These are phyloP conservation scores for Chaetomium tenue DNA, from an alignment of 495 filamentous ascomycete genomes.

Conservation along the genomic window DNA sequence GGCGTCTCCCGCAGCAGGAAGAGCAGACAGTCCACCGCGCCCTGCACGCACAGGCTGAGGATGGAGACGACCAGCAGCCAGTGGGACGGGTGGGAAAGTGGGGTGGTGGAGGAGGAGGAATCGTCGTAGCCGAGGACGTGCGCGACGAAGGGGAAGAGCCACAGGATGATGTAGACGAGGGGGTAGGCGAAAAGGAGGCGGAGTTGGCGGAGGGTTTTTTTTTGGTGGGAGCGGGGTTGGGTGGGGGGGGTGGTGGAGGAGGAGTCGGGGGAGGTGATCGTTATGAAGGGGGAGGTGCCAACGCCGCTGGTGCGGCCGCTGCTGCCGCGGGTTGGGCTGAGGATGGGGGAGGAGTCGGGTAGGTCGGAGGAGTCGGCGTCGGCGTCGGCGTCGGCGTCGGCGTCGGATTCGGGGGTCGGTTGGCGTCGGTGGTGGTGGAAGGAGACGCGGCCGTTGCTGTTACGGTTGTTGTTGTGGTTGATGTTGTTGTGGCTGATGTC, in stretches of 20 bases:
- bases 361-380: too few relatives aligned
- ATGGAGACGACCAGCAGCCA: conserved; percentile 55
- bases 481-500: background rate
- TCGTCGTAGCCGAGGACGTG: conserved; percentile 61
- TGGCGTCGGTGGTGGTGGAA: conserved; percentile 12
- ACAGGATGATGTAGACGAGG: conserved; percentile 65
- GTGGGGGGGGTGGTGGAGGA: too few relatives aligned
- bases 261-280: background rate
- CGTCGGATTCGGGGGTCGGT: background rate
- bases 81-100: conserved; percentile 54
- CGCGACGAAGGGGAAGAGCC: conserved; percentile 66
- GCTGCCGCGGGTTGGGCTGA: too few relatives aligned
- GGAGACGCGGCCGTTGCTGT: background rate
- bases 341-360: background rate
- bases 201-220: conserved; percentile 62
- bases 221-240: too few relatives aligned
- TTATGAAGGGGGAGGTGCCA: background rate
- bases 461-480: background rate
- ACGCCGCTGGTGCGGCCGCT: too few relatives aligned
- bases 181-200: conserved; percentile 71
- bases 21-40: conserved; percentile 63
- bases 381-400: background rate
- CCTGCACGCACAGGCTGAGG: conserved; percentile 58
- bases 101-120: conserved; percentile 1
- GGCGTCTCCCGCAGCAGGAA: conserved; percentile 67